Percentiles rank a stretch among this genome's conserved stretches.
phyloP scores from a whole-genome alignment of 2,329 filamentous ascomycete species.

The Aspergillus sp. region DNA sequence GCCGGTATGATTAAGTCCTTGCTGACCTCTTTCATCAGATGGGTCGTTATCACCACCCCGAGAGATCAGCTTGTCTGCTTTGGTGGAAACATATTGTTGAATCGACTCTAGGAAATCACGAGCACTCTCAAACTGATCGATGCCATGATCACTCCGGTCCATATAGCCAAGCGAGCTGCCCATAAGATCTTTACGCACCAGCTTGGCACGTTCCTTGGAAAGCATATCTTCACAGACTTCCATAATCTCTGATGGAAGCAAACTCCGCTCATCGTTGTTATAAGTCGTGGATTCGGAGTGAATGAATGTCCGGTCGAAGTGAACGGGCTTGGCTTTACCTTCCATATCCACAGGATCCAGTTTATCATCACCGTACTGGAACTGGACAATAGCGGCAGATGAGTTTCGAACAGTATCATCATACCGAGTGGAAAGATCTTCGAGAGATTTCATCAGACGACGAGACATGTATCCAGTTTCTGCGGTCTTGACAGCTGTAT shows the following conservation, averaged over 20 bases:
- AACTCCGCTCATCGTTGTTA: slow-evolving; percentile 67
- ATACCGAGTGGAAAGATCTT: slow-evolving; percentile 89
- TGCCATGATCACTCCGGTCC: slow-evolving; percentile 61
- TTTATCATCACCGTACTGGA: slow-evolving; percentile 94
- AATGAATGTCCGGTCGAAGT: slow-evolving; percentile 86
- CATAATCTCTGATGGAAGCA: slow-evolving; percentile 71
- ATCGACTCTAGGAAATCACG: slow-evolving; percentile 78
- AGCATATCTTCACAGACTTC: slow-evolving; percentile 65
- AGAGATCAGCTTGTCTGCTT: slow-evolving; percentile 55
- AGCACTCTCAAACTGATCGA: slow-evolving; percentile 77
- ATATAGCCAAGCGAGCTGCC: slow-evolving; percentile 62
- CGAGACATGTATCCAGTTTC: slow-evolving; percentile 99
- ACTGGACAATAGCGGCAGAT: slow-evolving; percentile 83
- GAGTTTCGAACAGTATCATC: slow-evolving; percentile 94
- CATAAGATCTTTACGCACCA: slow-evolving; percentile 58
- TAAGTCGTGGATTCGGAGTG: slow-evolving; percentile 74
- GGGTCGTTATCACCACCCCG: slow-evolving; percentile 27
- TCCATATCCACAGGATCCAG: slow-evolving; percentile 98
- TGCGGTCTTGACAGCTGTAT: slow-evolving; percentile 97
- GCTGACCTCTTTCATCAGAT: slow-evolving; percentile 24
- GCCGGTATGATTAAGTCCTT: slow-evolving; percentile 63
- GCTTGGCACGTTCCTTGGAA: slow-evolving; percentile 61
- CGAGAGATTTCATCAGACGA: slow-evolving; percentile 93
- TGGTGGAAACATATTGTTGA: slow-evolving; percentile 63
- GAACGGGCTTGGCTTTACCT: slow-evolving; percentile 82